A percentile compares a stretch with the other conserved stretches of the same genome.
phyloP scores from a whole-genome alignment of 345 rosid species.

The Ceriops tagal region DNA sequence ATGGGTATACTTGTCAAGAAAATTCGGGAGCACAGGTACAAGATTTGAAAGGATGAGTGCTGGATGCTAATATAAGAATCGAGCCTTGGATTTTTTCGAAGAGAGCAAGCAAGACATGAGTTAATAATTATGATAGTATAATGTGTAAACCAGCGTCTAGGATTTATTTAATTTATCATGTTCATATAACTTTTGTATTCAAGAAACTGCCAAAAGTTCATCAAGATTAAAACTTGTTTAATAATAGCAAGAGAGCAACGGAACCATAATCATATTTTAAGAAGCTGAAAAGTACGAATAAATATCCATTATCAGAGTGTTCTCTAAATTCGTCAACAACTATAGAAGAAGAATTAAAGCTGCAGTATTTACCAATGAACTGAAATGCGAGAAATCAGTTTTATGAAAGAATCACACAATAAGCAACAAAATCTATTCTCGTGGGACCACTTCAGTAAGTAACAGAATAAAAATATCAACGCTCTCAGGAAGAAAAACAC shows the following conservation, averaged over 20 bases:
- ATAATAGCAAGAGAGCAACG: background rate
- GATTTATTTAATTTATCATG: too few relatives aligned
- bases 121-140: too few relatives aligned
- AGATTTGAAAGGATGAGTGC: too few relatives aligned
- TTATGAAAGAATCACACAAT: background rate
- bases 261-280: background rate
- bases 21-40: too few relatives aligned
- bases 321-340: background rate
- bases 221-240: background rate
- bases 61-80: too few relatives aligned
- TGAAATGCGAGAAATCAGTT: background rate
- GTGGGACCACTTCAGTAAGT: too few relatives aligned
- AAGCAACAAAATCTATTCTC: background rate
- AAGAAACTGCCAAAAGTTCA: background rate
- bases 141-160: too few relatives aligned
- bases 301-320: background rate
- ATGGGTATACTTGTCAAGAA: too few relatives aligned
- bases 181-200: background rate
- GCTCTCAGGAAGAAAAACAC: background rate
- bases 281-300: background rate
- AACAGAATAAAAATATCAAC: background rate
- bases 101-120: too few relatives aligned
- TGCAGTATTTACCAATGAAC: constrained; percentile 1
- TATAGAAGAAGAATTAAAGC: background rate
- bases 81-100: too few relatives aligned